Conservation (phyloP, 352 stramenopile species). For the Pythium myriotylum region DNA sequence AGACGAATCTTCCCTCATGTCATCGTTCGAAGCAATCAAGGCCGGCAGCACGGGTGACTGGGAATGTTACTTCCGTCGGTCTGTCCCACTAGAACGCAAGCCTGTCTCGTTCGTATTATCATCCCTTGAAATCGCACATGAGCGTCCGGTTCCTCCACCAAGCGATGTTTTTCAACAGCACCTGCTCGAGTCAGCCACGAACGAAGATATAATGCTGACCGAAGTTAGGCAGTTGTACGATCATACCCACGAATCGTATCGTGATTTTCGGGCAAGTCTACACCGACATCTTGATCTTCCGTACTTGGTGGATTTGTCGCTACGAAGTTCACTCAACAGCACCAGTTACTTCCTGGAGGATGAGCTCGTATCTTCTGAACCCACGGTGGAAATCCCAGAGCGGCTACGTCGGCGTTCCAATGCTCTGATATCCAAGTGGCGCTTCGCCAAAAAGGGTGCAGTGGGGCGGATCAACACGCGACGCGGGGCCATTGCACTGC, state of each 20-base stretch:
- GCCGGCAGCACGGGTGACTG: slow-evolving; percentile 30
- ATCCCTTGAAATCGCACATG: slow-evolving; percentile 50
- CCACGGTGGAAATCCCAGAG: slow-evolving; percentile 48
- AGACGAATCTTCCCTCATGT: slow-evolving; percentile 58
- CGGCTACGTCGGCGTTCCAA: slow-evolving; percentile 23
- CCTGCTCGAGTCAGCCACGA: slow-evolving; percentile 39
- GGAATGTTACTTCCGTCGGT: slow-evolving; percentile 65
- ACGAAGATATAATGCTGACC: slow-evolving; percentile 61
- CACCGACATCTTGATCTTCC: slow-evolving; percentile 64
- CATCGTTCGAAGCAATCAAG: slow-evolving; percentile 54
- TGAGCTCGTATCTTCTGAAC: slow-evolving; percentile 33
- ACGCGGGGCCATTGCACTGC: slow-evolving; percentile 50
- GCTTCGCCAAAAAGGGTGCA: slow-evolving; percentile 38
- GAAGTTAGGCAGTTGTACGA: slow-evolving; percentile 71
- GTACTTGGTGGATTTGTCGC: slow-evolving; percentile 68
- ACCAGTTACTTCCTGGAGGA: slow-evolving; percentile 65
- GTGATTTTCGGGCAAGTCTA: slow-evolving; percentile 55
- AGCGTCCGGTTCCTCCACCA: slow-evolving; percentile 47
- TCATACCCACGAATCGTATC: slow-evolving; percentile 62
- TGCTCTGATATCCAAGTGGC: slow-evolving; percentile 44
- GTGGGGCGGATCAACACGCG: slow-evolving; percentile 40
- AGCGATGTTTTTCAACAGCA: slow-evolving; percentile 75
- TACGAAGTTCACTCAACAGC: slow-evolving; percentile 67
- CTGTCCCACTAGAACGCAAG: slow-evolving; percentile 62
- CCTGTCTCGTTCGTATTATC: slow-evolving; percentile 72